Evolutionary conservation across 2,329 filamentous ascomycete genomes (phyloP), one percentile per base, ranked within the genome.

Genomic region (Rutstroemia sp.): DNA sequence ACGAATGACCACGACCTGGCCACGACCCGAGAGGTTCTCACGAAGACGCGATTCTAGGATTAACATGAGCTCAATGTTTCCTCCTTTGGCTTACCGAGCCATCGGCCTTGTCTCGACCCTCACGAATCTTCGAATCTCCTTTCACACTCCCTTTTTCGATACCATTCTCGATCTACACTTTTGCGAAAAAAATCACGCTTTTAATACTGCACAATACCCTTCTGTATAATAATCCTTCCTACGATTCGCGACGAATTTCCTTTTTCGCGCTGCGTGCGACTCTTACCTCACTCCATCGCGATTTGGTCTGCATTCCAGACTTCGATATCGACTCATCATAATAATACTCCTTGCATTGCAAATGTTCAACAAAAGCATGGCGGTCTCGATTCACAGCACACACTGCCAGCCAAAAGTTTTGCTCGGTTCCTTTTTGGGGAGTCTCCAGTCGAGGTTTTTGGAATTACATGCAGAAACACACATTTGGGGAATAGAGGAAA

Each of bases 321-420:
- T 30, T 41, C 44, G 30, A 47, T 49, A 37, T 38, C 44, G 44
- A 47, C 16, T n/a, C 16, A 14, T 47, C 21, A 23, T 23, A 27
- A 55, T 55, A 12, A 39, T 30, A 50, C 41, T 56, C 54, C 54
- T 52, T 42, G 34, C 49, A 52, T 56, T 39, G 25, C 58, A 57
- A 57, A 34, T 38, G 19, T 44, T 55, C 25, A 2, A 23, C 42
- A 37, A 19, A 37, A 51, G 39, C 38, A 55, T 55, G 53, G 60
- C 61, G 52, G 58, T 64, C 62, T 63, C 53, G 64, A 61, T 56
- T 56, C 61, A 65, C 63, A 64, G 59, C 57, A 64, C 62, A 62
- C 58, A 59, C 59, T 44, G 53, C 42, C 27, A 12, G 41, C 52
- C 49, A 52, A 44, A 46, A 37, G 38, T 46, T 51, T 52, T 30